Evolutionary conservation across 345 rosid genomes (phyloP).

Genomic region (Sonneratia alba): DNA sequence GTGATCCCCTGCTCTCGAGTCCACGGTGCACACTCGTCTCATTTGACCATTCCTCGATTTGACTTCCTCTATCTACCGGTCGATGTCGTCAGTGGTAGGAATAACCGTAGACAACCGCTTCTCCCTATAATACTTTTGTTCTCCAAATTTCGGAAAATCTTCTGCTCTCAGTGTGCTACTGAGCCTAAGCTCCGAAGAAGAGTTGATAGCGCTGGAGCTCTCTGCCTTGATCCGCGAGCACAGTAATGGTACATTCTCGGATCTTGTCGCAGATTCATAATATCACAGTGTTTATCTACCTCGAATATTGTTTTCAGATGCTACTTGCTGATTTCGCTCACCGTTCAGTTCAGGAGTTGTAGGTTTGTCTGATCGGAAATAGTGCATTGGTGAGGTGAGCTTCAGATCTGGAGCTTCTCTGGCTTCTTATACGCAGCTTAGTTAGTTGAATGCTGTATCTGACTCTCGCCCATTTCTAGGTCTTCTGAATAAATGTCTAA

Average conservation of each 20-base stretch:
- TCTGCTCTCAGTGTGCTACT: too few relatives aligned
- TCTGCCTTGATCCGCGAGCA: conserved; percentile 26
- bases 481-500: too few relatives aligned
- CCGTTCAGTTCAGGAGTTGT: conserved; percentile 26
- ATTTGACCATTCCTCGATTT: too few relatives aligned
- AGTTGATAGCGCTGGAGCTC: conserved; percentile 3
- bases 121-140: too few relatives aligned
- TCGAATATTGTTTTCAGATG: neutral
- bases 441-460: too few relatives aligned
- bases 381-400: conserved; percentile 29
- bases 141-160: too few relatives aligned
- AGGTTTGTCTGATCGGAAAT: conserved; percentile 27
- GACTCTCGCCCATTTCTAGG: too few relatives aligned
- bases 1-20: neutral
- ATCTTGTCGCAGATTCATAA: neutral
- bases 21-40: neutral
- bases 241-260: conserved; percentile 26
- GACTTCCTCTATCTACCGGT: too few relatives aligned
- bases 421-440: neutral
- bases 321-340: neutral
- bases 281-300: neutral
- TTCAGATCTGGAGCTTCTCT: conserved; percentile 45
- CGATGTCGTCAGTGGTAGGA: too few relatives aligned
- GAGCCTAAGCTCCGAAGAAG: too few relatives aligned
- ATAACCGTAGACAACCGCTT: too few relatives aligned